A percentile compares a stretch with the other conserved stretches of the same genome.
Conservation (phyloP, 2,329 filamentous ascomycete species). For the Fusarium sp. region DNA sequence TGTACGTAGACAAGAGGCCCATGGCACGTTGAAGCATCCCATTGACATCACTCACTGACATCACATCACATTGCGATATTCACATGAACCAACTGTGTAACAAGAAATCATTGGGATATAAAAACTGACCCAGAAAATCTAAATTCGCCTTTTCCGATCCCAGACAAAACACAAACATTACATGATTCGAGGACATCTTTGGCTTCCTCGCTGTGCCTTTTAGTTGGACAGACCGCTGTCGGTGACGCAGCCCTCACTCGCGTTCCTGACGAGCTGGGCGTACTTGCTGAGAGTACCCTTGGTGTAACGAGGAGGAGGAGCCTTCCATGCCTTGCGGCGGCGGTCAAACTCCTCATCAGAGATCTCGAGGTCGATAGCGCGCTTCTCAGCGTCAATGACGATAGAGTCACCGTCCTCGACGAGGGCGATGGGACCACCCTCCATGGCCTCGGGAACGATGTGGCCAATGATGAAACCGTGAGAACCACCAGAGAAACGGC, state of each 20-base stretch:
- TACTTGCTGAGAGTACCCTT: slow-evolving; percentile 80
- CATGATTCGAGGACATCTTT: slow-evolving; percentile 21
- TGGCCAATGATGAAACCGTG: slow-evolving; percentile 91
- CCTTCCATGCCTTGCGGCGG: slow-evolving; percentile 71
- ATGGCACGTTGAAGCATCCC: slow-evolving; percentile 2
- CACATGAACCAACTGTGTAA: neutral
- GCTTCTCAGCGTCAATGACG: slow-evolving; percentile 83
- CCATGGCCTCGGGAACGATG: slow-evolving; percentile 88
- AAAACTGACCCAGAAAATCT: slow-evolving; percentile 31
- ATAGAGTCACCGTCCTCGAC: slow-evolving; percentile 85
- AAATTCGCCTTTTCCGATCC: slow-evolving; percentile 47
- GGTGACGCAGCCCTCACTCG: slow-evolving; percentile 70
- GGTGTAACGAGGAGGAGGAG: slow-evolving; percentile 68
- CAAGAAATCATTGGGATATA: slow-evolving; percentile 29
- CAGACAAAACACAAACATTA: slow-evolving; percentile 40
- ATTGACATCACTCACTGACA: too few relatives aligned
- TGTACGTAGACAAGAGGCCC: slow-evolving; percentile 21
- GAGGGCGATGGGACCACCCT: slow-evolving; percentile 85
- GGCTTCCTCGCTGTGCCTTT: slow-evolving; percentile 16
- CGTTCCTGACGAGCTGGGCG: slow-evolving; percentile 68
- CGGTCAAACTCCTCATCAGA: slow-evolving; percentile 72
- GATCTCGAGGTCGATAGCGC: slow-evolving; percentile 75
- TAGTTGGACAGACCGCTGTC: slow-evolving; percentile 52
- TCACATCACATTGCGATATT: neutral
- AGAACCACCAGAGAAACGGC: slow-evolving; percentile 82